A percentile compares a stretch with the other conserved stretches of the same genome.
Conservation (phyloP, 169 alveolate genomes). For the Cyclospora cayetanensis region DNA sequence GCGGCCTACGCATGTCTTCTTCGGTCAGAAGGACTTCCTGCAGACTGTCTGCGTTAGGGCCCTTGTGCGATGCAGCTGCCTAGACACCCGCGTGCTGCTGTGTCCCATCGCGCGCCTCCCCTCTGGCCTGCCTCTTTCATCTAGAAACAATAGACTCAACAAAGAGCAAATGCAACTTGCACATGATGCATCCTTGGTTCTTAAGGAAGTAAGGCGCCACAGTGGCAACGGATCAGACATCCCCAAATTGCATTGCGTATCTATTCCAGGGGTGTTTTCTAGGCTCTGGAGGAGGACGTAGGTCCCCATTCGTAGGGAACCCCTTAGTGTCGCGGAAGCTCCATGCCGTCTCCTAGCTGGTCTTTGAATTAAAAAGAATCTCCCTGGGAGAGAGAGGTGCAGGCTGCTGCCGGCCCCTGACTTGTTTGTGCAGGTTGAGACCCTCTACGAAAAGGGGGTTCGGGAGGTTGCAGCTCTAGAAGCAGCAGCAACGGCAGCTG, state of each 20-base stretch:
- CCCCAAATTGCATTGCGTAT: too few relatives aligned
- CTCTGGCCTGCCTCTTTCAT: neutral
- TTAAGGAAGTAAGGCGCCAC: neutral
- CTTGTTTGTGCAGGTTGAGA: neutral
- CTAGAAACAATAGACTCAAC: neutral
- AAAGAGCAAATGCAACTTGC: neutral
- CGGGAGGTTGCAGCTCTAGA: neutral
- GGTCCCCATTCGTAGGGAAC: too few relatives aligned
- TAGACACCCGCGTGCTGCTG: conserved; percentile 13
- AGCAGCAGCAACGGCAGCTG: conserved; percentile 29
- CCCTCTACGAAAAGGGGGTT: neutral
- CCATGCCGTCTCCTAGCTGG: too few relatives aligned
- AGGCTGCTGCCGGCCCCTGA: too few relatives aligned
- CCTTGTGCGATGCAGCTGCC: neutral
- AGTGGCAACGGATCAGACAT: too few relatives aligned
- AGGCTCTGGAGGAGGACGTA: too few relatives aligned
- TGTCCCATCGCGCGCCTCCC: neutral
- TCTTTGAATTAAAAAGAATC: too few relatives aligned
- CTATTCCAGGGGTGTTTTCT: too few relatives aligned
- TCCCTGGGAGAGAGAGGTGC: too few relatives aligned
- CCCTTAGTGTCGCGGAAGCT: too few relatives aligned
- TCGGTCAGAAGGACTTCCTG: conserved; percentile 64
- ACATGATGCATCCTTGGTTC: neutral
- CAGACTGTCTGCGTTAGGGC: conserved; percentile 13
- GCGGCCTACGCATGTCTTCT: neutral